A percentile compares a stretch with the other conserved stretches of the same genome.
phyloP scores from a whole-genome alignment of 2,329 filamentous ascomycete genomes.

The Aureobasidium leucospermi region DNA sequence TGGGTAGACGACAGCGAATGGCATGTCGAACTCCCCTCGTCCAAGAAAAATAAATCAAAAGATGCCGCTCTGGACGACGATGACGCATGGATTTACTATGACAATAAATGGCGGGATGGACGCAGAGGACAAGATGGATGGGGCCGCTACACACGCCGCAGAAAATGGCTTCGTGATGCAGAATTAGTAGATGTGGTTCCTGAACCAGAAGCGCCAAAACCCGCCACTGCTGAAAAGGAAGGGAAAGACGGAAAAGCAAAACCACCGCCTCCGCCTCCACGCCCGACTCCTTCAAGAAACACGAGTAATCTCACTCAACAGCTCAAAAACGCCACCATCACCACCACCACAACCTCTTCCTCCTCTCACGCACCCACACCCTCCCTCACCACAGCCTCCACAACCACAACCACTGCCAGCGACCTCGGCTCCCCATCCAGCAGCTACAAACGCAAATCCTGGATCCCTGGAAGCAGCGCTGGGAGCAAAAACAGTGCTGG shows the following conservation, averaged over 20 bases:
- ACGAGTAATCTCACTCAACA: background rate
- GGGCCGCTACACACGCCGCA: conserved; percentile 84
- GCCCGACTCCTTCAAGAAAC: background rate
- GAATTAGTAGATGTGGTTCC: conserved; percentile 73
- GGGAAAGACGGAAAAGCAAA: background rate
- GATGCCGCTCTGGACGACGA: conserved; percentile 41
- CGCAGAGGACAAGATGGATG: conserved; percentile 80
- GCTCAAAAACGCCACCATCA: background rate
- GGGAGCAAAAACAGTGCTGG: conserved; percentile 1
- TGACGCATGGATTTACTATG: conserved; percentile 93
- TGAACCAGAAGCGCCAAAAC: conserved; percentile 23
- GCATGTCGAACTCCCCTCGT: conserved; percentile 57
- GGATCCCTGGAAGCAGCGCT: background rate
- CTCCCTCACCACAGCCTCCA: conserved; percentile 1
- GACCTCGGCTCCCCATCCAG: conserved; percentile 1
- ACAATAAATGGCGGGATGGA: conserved; percentile 95
- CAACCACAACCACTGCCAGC: background rate
- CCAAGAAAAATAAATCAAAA: conserved; percentile 40
- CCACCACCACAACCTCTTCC: background rate
- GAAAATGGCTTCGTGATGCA: conserved; percentile 95
- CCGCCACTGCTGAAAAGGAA: background rate
- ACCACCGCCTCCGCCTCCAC: background rate
- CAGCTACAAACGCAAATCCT: conserved; percentile 13
- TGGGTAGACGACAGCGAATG: conserved; percentile 85
- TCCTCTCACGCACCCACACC: background rate